Base-by-base conservation (phyloP, 1,284 basidiomycete genomes). In the Ganoderma meredithae region DNA sequence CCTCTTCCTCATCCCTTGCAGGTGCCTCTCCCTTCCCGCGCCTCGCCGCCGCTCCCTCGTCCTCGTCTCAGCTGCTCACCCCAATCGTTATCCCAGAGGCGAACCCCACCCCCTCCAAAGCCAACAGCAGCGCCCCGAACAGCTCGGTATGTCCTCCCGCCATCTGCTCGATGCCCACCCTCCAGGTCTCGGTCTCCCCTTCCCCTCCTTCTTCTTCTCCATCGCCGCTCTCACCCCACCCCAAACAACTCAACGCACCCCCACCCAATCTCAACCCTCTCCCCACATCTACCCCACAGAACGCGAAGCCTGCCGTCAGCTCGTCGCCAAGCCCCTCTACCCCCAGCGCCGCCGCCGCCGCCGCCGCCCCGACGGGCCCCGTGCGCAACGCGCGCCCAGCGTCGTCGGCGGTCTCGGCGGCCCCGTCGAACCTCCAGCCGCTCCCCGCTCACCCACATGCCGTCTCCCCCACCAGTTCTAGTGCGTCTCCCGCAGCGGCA, bases 81-180 rank as follows among this genome's bases (percentile, higher is more conserved):
- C 22, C 12, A 10, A 49, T 25, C 47, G 47, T 13, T 1, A 17
- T 22, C 10, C 44, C 44, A 2, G n/a, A 17, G 25, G 22, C 47
- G 25, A 19, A 49, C n/a, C 47, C n/a, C 22, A 4, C 47, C 3
- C 4, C 47, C n/a, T 9, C 22, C 47, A 49, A 49, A 22, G 22
- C 9, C 47, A 19, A 19, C 19, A 17, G 17, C 43, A 19, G 22
- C 9, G 7, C 44, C 44, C n/a, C 44, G 22, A 19, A 10, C 22
- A 49, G 47, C 10, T 22, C 47, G 47, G 47, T 49, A 49, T 49
- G 47, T 49, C 47, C 22, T 49, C 47, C 47, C 47, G 22, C 47
- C 47, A 10, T 25, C 47, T 49, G 47, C 47, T 19, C 47, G 10
- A 25, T 13, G 22, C n/a, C 47, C 22, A 22, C 47, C 47, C 22